phyloP scores from a whole-genome alignment of 2,329 filamentous ascomycete genomes.

The Fusarium caatingaense region DNA sequence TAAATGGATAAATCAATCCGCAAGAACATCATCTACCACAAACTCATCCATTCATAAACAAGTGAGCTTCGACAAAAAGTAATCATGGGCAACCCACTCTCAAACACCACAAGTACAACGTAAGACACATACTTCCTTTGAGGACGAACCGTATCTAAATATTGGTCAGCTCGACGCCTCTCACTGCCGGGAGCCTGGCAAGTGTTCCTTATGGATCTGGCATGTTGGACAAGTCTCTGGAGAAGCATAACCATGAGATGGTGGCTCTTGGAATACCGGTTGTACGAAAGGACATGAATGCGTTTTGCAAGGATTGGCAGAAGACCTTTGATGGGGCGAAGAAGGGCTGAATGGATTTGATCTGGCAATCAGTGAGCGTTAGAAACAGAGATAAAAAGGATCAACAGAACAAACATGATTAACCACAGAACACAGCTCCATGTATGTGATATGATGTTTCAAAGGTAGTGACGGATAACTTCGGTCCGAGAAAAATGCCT shows the following conservation, averaged over 20 bases:
- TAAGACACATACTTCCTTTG: rapidly evolving
- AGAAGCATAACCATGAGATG: background rate
- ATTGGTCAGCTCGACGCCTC: background rate
- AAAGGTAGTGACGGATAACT: background rate
- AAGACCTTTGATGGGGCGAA: background rate
- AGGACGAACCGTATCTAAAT: background rate
- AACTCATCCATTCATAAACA: background rate
- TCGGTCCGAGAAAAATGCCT: background rate
- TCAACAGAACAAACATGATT: background rate
- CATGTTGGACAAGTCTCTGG: rapidly evolving
- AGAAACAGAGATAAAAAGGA: background rate
- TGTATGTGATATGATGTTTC: too few species aligned
- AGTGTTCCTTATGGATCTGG: rapidly evolving
- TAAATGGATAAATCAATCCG: background rate
- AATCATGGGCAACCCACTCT: background rate
- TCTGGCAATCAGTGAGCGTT: rapidly evolving
- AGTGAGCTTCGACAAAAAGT: background rate
- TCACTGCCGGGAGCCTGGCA: rapidly evolving
- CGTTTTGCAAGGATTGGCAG: background rate
- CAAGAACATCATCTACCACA: background rate
- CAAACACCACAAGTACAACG: background rate
- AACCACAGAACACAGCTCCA: too few species aligned
- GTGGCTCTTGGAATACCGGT: background rate
- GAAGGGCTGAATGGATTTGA: background rate
- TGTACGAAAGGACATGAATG: background rate